phyloP scores from a whole-genome alignment of 331 rosid species.

The Quercus phellos region DNA sequence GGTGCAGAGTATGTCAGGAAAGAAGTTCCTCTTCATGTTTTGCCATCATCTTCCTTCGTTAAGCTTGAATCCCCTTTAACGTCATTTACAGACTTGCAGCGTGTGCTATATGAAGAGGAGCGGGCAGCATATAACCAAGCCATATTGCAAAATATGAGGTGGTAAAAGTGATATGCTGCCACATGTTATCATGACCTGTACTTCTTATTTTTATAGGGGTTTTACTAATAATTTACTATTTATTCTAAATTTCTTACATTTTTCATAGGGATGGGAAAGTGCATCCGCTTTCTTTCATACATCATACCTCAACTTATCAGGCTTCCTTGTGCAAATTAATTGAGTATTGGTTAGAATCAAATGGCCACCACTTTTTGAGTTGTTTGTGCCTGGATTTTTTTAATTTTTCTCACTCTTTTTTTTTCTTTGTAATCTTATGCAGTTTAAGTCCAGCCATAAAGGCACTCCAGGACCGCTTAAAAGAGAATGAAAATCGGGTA shows the following conservation, averaged over 20 bases:
- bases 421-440: constrained; percentile 32
- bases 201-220: not conserved
- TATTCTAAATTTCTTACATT: constrained; percentile 20
- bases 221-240: not conserved
- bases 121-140: constrained; percentile 86
- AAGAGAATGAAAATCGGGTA: constrained; percentile 95
- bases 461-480: constrained; percentile 78
- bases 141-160: constrained; percentile 77
- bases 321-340: constrained; percentile 98
- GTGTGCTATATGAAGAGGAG: constrained; percentile 86
- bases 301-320: constrained; percentile 94
- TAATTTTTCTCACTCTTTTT: not conserved
- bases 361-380: constrained; percentile 11
- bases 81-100: constrained; percentile 81
- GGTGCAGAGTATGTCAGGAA: constrained; percentile 83
- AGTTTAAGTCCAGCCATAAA: constrained; percentile 95
- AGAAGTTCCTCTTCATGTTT: constrained; percentile 87
- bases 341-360: constrained; percentile 78
- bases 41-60: constrained; percentile 62
- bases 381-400: constrained; percentile 1
- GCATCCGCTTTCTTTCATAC: constrained; percentile 90
- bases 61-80: constrained; percentile 67
- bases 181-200: constrained; percentile 3
- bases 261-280: constrained; percentile 71
- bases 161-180: constrained; percentile 15